Evolutionary conservation across 345 rosid species (phyloP), one percentile per base, ranked within the genome.

Genomic region (Clarkia xantiana): DNA sequence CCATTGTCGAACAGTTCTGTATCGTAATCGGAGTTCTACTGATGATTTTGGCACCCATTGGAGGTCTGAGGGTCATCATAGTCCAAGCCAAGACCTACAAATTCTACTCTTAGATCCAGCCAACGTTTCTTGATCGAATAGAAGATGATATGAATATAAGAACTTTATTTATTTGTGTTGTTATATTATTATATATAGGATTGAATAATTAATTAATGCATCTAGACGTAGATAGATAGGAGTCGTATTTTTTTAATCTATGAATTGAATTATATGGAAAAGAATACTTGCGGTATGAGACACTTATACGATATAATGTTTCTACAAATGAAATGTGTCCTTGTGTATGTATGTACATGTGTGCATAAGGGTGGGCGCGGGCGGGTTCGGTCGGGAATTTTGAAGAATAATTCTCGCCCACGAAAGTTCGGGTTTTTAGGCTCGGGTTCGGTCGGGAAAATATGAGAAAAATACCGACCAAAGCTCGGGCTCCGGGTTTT

Each of bases 21-120:
- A 90, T 86, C 43, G 56, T 70, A 10, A 22, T 68, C 3, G 95
- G 97, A 13, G 17, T 90, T 8, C 1, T 53, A 9, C 55, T 90
- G 68, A 90, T 90, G 97, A 38, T 74, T n/a, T 0, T 90, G 44
- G 53, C 95, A 39, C 79, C 95, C 0, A 73, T 90, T 15, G 97
- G 97, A 62, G 95, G 91, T 13, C 49, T 90, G 57, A 70, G 94
- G 60, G 52, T 51, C 47, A 90, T 86, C 69, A 77, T 86, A 39
- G 18, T 77, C 40, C 20, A 73, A 19, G 80, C 94, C 62, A 79
- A 81, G 65, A 45, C 43, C 48, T 86, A 80, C 54, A 0, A 45
- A 44, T 69, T 86, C 54, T 82, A 76, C 67, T 74, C 82, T 14
- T 82, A 74, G 63, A 52, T 9, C 9, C 12, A 16, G 6, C 6